These are phyloP conservation scores for Rhizophagus prolifer DNA, from an alignment of 192 early-diverging fungal species.

Conservation along the genomic window DNA sequence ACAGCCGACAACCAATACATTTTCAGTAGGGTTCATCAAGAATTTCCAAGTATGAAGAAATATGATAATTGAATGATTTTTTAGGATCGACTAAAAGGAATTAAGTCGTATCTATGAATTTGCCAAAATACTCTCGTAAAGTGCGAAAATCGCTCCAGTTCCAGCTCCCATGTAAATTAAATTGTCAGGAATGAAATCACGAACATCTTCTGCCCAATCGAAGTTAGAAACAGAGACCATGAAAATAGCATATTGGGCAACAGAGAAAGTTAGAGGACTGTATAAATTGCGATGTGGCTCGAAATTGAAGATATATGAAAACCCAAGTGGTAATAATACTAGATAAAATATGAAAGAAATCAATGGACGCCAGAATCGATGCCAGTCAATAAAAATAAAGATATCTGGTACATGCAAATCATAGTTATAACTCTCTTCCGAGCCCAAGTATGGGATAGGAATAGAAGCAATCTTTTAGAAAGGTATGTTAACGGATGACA, in stretches of 20 bases:
- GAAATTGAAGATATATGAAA: constrained; percentile 27
- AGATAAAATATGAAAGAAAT: constrained; percentile 12
- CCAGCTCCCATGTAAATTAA: constrained; percentile 27
- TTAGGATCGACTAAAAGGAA: too few species aligned
- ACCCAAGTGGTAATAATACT: background rate
- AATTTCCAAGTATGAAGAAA: too few species aligned
- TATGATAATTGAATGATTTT: too few species aligned
- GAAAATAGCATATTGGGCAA: constrained; percentile 15
- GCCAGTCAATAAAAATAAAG: constrained; percentile 18
- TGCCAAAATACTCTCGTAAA: constrained; percentile 18
- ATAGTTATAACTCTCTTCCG: background rate
- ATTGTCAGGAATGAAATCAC: constrained; percentile 22
- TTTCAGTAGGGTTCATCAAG: background rate
- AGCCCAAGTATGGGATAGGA: background rate
- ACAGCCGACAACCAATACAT: background rate
- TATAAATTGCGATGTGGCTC: constrained; percentile 4
- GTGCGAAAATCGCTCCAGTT: constrained; percentile 2
- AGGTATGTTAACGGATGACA: background rate
- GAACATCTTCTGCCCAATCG: constrained; percentile 26
- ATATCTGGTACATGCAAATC: constrained; percentile 4
- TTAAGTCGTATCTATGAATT: background rate
- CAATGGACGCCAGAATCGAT: constrained; percentile 29
- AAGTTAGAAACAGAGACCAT: constrained; percentile 2
- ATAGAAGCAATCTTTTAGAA: background rate
- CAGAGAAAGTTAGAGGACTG: constrained; percentile 19